phyloP scores from a whole-genome alignment of 495 filamentous ascomycete genomes.

The Durotheca rogersii region DNA sequence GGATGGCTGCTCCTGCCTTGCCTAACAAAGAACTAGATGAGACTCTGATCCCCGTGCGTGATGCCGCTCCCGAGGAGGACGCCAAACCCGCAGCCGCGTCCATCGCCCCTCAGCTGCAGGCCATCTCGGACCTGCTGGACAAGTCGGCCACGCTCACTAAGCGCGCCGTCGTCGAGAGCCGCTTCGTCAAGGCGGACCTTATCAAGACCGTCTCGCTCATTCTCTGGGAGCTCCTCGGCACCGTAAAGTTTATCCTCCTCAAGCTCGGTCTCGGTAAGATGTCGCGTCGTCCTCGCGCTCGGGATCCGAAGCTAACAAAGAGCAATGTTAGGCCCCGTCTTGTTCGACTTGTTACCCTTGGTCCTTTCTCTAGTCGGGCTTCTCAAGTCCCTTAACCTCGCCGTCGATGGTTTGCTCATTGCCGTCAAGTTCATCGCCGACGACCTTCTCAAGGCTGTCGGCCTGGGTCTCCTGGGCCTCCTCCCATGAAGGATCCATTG shows the following conservation, averaged over 20 bases:
- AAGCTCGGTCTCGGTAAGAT: constrained; percentile 45
- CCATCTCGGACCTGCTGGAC: constrained; percentile 36
- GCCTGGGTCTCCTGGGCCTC: constrained; percentile 35
- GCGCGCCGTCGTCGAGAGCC: constrained; percentile 31
- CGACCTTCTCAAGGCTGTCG: constrained; percentile 37
- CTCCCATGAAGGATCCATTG: constrained; percentile 12
- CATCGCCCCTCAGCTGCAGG: constrained; percentile 38
- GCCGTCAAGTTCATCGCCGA: constrained; percentile 36
- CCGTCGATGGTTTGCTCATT: constrained; percentile 37
- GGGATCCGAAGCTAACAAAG: constrained; percentile 6
- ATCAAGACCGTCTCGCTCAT: constrained; percentile 38
- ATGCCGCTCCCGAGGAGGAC: constrained; percentile 32
- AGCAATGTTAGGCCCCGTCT: constrained; percentile 32
- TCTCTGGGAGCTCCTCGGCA: constrained; percentile 36
- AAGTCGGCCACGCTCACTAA: constrained; percentile 34
- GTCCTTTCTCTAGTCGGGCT: constrained; percentile 36
- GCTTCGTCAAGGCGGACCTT: constrained; percentile 35
- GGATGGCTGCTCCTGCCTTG: too few species aligned
- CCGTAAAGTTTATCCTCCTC: constrained; percentile 40
- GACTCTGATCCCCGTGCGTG: constrained; percentile 19
- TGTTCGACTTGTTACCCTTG: constrained; percentile 37
- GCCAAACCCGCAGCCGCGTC: constrained; percentile 29
- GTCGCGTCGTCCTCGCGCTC: too few species aligned
- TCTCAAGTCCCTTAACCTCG: constrained; percentile 38
- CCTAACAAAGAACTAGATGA: constrained; percentile 17